phyloP scores from a whole-genome alignment of 2,329 filamentous ascomycete genomes.

The Fusarium protoensiforme region DNA sequence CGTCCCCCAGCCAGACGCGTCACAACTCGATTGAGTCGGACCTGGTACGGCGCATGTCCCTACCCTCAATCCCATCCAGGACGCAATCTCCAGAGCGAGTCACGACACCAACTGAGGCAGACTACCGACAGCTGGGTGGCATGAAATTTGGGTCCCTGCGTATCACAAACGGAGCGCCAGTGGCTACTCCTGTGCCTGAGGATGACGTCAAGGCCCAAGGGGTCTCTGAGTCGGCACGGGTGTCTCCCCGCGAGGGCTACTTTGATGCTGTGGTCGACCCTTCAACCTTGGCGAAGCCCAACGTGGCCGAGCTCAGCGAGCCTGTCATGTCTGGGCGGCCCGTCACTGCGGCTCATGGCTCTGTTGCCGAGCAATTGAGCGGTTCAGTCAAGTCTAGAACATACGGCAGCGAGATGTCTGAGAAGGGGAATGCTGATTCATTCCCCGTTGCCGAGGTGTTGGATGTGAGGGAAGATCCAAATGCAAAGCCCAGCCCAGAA shows the following conservation, averaged over 20 bases:
- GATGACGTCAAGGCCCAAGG: constrained; percentile 18
- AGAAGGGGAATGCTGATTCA: constrained; percentile 38
- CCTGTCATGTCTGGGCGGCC: constrained; percentile 1
- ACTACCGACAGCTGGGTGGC: constrained; percentile 70
- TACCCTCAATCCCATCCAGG: constrained; percentile 42
- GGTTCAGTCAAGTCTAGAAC: constrained; percentile 26
- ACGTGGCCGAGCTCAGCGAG: constrained; percentile 1
- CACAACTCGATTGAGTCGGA: constrained; percentile 54
- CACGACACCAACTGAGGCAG: constrained; percentile 59
- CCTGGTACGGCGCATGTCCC: constrained; percentile 47
- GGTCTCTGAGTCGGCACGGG: constrained; percentile 9
- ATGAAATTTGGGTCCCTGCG: constrained; percentile 72
- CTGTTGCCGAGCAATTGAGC: constrained; percentile 15
- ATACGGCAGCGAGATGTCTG: constrained; percentile 28
- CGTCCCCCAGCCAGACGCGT: constrained; percentile 52
- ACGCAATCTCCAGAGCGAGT: constrained; percentile 40
- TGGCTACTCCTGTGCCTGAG: constrained; percentile 53
- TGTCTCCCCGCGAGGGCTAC: constrained; percentile 9
- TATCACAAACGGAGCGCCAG: constrained; percentile 70
- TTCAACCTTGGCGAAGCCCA: constrained; percentile 1
- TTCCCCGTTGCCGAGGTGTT: constrained; percentile 53
- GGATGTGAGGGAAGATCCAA: constrained; percentile 56
- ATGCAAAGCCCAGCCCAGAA: constrained; percentile 51
- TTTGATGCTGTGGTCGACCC: constrained; percentile 14
- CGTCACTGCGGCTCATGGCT: background rate